Base-by-base conservation (phyloP, 2,329 filamentous ascomycete genomes). In the Trichoderma sp. region DNA sequence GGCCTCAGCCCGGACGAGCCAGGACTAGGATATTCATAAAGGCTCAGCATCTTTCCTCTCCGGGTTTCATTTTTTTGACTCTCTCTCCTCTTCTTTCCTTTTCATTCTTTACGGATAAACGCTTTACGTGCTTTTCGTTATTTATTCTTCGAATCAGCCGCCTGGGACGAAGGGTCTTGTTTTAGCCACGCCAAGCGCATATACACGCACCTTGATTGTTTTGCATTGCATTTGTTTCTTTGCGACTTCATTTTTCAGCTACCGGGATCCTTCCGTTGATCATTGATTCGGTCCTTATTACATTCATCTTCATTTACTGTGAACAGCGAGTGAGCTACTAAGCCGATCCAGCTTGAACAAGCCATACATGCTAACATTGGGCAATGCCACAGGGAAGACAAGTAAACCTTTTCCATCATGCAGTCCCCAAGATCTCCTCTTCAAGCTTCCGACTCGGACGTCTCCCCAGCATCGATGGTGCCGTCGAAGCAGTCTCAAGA, bases 391-490 rank as follows among this genome's bases (percentile, higher is more conserved):
- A 29, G 37, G 13, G 14, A 40, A 27, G n/a, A 19, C 53, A 56
- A 19, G 19, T 27, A 19, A 47, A 40, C 35, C 10, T n/a, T n/a
- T 29, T 24, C 29, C 58, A 66, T 69, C 60, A 75, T 74, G 65
- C 73, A 73, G 53, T 72, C 73, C 59, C 70, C 58, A 49, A 70
- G 69, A 59, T 62, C 72, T 40, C 65, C 76, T 40, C 65, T 75
- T 43, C 74, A 76, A 64, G 81, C 79, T 70, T 77, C 81, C 62
- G 81, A 80, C 71, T 82, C 80, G 21, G 82, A 83, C 57, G 73
- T 84, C 68, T 85, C 83, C 69, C 83, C 83, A 33, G 77, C 76
- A 66, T 79, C 82, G 7, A 69, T 74, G 8, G 52, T 68, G 19
- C 74, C 76, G 21, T 71, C 72, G 3, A 69, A 69, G 47, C 57